These are phyloP conservation scores for Hemisphaericaspora xylofermentans DNA, from an alignment of 1,139 yeast species.

Conservation along the genomic window DNA sequence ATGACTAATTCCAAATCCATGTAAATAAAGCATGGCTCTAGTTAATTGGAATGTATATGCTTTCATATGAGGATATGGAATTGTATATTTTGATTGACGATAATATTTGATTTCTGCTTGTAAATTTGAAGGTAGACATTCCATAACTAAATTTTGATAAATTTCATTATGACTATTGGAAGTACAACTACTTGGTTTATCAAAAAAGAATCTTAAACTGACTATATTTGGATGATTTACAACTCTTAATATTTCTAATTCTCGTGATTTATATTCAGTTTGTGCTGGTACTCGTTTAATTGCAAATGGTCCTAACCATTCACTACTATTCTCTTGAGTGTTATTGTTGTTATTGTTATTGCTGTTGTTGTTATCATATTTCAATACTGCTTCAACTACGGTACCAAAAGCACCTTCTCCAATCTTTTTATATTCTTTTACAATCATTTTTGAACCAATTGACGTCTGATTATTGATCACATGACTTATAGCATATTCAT, in stretches of 20 bases:
- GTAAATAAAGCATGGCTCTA: slow-evolving; percentile 78
- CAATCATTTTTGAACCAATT: slow-evolving; percentile 57
- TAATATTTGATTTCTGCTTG: slow-evolving; percentile 73
- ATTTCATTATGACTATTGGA: slow-evolving; percentile 60
- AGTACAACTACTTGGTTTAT: slow-evolving; percentile 61
- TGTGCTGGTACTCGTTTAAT: slow-evolving; percentile 83
- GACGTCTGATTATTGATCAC: slow-evolving; percentile 63
- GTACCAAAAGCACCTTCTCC: slow-evolving; percentile 89
- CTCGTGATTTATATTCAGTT: slow-evolving; percentile 79
- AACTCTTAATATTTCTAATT: slow-evolving; percentile 68
- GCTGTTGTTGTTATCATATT: slow-evolving; percentile 20
- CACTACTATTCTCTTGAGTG: slow-evolving; percentile 11
- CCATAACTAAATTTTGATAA: slow-evolving; percentile 82
- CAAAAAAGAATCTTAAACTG: slow-evolving; percentile 62
- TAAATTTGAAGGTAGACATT: slow-evolving; percentile 76
- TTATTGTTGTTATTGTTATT: slow-evolving; percentile 16
- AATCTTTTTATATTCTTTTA: slow-evolving; percentile 68
- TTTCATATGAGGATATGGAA: slow-evolving; percentile 73
- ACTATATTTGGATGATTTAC: slow-evolving; percentile 81
- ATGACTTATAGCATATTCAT: slow-evolving; percentile 29
- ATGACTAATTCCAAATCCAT: slow-evolving; percentile 76
- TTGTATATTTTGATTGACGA: slow-evolving; percentile 58
- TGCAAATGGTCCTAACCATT: slow-evolving; percentile 78
- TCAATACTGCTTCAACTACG: slow-evolving; percentile 69
- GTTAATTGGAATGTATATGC: slow-evolving; percentile 80